A percentile compares a stretch with the other conserved stretches of the same genome.
phyloP scores from a whole-genome alignment of 176 grass and related monocot genomes.

The Echinochloa phyllopogon region DNA sequence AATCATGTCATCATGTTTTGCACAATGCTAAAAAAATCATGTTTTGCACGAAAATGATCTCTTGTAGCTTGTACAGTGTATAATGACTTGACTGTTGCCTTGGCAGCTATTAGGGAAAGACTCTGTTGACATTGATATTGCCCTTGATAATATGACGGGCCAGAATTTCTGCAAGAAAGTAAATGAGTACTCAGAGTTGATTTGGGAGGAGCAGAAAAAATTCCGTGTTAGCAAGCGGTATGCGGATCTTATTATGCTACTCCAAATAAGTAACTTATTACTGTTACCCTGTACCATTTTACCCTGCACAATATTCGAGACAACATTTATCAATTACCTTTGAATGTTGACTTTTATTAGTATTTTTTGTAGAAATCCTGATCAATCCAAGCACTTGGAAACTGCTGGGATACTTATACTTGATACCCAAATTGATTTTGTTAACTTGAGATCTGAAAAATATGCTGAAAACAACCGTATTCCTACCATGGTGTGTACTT shows the following conservation, averaged over 20 bases:
- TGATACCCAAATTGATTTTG: slow-evolving; percentile 90
- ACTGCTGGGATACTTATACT: slow-evolving; percentile 88
- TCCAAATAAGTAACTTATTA: not conserved
- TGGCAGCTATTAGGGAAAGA: slow-evolving; percentile 89
- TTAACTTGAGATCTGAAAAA: slow-evolving; percentile 93
- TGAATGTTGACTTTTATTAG: slow-evolving; percentile 15
- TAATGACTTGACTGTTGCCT: slow-evolving; percentile 15
- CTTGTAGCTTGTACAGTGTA: not conserved
- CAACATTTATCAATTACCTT: not conserved
- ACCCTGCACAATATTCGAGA: no score
- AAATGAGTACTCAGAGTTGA: slow-evolving; percentile 67
- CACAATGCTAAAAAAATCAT: no score
- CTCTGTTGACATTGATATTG: slow-evolving; percentile 95
- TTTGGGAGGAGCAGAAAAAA: slow-evolving; percentile 80
- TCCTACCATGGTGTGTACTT: slow-evolving; percentile 78
- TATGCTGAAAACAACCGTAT: slow-evolving; percentile 95
- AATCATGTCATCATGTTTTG: no score
- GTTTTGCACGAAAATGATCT: not conserved
- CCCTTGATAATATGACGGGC: slow-evolving; percentile 89
- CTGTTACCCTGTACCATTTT: not conserved
- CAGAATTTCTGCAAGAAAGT: slow-evolving; percentile 91
- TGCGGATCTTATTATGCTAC: slow-evolving; percentile 23
- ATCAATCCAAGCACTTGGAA: slow-evolving; percentile 99
- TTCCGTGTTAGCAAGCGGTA: slow-evolving; percentile 97
- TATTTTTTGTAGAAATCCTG: slow-evolving; percentile 90